These are phyloP conservation scores for Planoprotostelium fungivorum DNA, from an alignment of 78 protist genomes.

Conservation along the genomic window DNA sequence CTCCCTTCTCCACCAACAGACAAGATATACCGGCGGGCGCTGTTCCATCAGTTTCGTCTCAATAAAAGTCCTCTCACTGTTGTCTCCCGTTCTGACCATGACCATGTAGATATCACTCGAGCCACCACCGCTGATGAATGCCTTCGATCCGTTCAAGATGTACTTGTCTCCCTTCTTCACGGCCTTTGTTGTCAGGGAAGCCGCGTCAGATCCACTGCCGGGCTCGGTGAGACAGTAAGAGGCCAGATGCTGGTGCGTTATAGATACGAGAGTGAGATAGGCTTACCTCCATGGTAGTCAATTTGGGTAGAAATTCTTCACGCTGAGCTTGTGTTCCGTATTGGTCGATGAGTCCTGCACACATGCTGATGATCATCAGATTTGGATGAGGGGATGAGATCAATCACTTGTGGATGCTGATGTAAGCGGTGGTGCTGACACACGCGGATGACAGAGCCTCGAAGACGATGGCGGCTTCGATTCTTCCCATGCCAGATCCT, in stretches of 20 bases:
- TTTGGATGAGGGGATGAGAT: not conserved
- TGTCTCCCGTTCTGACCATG: conserved; percentile 84
- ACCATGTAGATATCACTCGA: conserved; percentile 75
- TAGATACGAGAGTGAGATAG: not conserved
- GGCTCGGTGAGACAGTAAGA: conserved; percentile 93
- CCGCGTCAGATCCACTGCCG: conserved; percentile 85
- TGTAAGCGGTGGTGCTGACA: conserved; percentile 83
- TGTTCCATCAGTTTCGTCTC: not conserved
- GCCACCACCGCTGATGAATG: conserved; percentile 93
- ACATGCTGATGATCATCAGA: conserved; percentile 51
- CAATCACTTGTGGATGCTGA: conserved; percentile 79
- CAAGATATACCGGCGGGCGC: conserved; percentile 83
- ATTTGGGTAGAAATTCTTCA: conserved; percentile 56
- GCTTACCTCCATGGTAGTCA: conserved; percentile 30
- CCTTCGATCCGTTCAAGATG: conserved; percentile 83
- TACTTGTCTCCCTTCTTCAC: conserved; percentile 67
- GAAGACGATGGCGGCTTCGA: conserved; percentile 77
- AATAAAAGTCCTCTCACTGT: conserved; percentile 12
- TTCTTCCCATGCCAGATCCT: conserved; percentile 73
- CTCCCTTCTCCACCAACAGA: conserved; percentile 71
- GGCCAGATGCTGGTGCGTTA: conserved; percentile 14
- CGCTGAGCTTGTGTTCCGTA: conserved; percentile 73
- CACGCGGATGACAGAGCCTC: conserved; percentile 78
- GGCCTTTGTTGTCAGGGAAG: conserved; percentile 74
- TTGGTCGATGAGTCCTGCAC: conserved; percentile 82